Evolutionary conservation across 768 basidiomycete genomes (phyloP), one percentile per base, ranked within the genome.

Genomic region (Lentinula edodes): DNA sequence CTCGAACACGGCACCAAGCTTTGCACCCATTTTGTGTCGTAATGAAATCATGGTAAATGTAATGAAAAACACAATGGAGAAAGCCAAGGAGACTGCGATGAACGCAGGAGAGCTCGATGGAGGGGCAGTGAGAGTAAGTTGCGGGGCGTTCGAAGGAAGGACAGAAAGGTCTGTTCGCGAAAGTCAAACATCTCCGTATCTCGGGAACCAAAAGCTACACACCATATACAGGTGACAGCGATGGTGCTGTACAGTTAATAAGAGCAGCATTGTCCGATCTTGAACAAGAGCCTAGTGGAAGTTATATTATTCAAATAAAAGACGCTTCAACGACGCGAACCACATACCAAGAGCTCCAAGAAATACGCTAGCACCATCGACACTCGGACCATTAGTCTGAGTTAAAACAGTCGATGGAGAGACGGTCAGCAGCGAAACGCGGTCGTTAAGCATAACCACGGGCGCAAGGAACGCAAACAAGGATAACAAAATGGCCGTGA

Each of bases 391-490:
- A 36, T 38, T 46, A 15, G 75, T 68, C 18, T 76, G 69, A 0
- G 76, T 76, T 62, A 81, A 70, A 20, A 60, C 64, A 55, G 78
- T 73, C 2, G 86, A 85, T 10, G 89, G 88, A 2, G 78, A 77
- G 3, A 93, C 85, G 1, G 78, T 82, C 50, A 91, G 74, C 39
- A 93, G 77, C 6, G 88, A 78, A 18, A 92, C 89, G 65, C 79
- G 78, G 65, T 78, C 77, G 36, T 84, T 81, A 10, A 91, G 76
- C 67, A 89, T 70, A 54, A 85, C 66, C 5, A 75, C 76, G 0
- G 91, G 91, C 0, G 91, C 82, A n/a, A 90, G 74, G 63, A 83
- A 89, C 4, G 85, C 80, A 64, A 93, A 83, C 2, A 90, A 68
- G 3, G 83, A 76, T 45, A 93, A 83, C 38, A 92, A 66, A 53